Conservation (phyloP, 106 monocot species). For the Acorus calamus region DNA sequence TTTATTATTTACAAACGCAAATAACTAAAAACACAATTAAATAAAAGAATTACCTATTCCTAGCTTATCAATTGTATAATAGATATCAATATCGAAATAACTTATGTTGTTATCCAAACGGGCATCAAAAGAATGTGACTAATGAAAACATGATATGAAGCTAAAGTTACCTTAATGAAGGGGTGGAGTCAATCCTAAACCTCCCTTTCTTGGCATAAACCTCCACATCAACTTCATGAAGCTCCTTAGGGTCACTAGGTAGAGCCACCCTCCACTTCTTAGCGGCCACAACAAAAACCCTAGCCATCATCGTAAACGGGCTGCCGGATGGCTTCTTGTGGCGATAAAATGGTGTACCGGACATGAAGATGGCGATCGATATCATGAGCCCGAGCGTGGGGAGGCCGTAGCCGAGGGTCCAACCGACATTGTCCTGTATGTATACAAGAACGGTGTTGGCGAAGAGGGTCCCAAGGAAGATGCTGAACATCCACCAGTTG, state of each 20-base stretch:
- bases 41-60: no score
- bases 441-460: constrained; percentile 65
- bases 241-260: constrained; percentile 26
- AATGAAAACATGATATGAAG: no score
- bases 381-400: constrained; percentile 28
- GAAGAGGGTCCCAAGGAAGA: constrained; percentile 72
- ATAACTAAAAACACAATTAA: no score
- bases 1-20: no score
- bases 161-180: constrained; percentile 17
- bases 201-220: constrained; percentile 12
- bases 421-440: constrained; percentile 69
- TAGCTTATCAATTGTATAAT: no score
- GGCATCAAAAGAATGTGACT: no score
- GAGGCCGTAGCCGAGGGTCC: constrained; percentile 46
- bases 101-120: no score
- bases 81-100: no score
- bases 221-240: constrained; percentile 28
- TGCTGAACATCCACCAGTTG: constrained; percentile 99
- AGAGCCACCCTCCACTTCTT: constrained; percentile 29
- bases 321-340: constrained; percentile 37
- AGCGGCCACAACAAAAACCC: constrained; percentile 32
- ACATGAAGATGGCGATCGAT: constrained; percentile 28
- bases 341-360: constrained; percentile 36
- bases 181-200: constrained; percentile 25
- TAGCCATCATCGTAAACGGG: constrained; percentile 31